Base-by-base conservation (phyloP, 768 basidiomycete genomes). In the Suillus plorans region DNA sequence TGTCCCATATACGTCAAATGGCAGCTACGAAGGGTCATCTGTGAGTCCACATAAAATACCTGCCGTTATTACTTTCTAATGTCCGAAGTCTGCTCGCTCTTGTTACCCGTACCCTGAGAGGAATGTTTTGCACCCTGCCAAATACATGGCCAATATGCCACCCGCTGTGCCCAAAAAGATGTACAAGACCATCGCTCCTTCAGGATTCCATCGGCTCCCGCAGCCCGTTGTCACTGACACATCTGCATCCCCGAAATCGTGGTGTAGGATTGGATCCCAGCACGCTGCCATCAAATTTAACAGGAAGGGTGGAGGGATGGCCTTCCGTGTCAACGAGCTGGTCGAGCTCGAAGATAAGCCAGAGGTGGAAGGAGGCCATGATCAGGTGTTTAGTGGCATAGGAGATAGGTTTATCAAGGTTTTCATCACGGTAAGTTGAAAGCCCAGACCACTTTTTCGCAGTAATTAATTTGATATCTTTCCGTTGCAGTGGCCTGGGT, bases 401-500 rank as follows among this genome's bases (percentile, higher is more conserved):
- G 55, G 64, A 45, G 74, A 73, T 28, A 67, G 79, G 18, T 71
- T 74, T 63, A 68, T 80, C n/a, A 79, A 74, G 66, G 45, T 82
- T 60, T 71, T 72, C 64, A 64, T 81, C 39, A 65, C 74, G 44
- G 82, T 83, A 66, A 57, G 76, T 58, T 3, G 25, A 9, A 2
- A 20, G 0, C 59, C 16, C 47, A 20, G 56, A 28, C 44, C 1
- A 37, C n/a, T 5, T 56, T 8, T 6, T 39, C 4, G 34, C 53
- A 4, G 25, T 36, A 37, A 68, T n/a, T 68, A 41, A 68, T 28
- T 68, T n/a, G n/a, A n/a, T n/a, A n/a, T n/a, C n/a, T n/a, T n/a
- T 7, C 25, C 18, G 28, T 18, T 59, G 57, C 63, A 84, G 84
- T 85, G 83, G 84, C 82, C 84, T 7, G 84, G 84, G 1, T 84